Evolutionary conservation across 345 rosid species (phyloP).

Genomic region (Hibiscus trionum): DNA sequence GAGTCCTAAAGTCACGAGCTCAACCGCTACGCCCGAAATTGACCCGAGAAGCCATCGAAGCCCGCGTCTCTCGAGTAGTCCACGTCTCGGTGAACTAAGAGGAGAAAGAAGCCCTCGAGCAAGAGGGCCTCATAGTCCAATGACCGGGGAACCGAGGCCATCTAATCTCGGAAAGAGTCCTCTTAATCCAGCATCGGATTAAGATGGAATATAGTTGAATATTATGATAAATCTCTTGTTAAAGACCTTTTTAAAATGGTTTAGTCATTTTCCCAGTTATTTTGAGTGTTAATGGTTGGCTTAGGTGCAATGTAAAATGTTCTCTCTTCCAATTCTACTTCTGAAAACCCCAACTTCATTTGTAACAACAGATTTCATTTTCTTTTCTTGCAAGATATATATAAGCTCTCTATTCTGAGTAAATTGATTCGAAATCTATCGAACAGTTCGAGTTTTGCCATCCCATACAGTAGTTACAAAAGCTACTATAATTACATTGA

Average conservation of each 20-base stretch:
- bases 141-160: slow-evolving; percentile 27
- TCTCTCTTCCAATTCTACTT: slow-evolving; percentile 9
- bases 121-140: slow-evolving; percentile 40
- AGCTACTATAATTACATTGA: not conserved
- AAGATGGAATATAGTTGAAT: slow-evolving; percentile 6
- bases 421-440: no score
- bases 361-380: slow-evolving; percentile 14
- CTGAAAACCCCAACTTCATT: slow-evolving; percentile 1
- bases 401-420: not conserved
- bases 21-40: slow-evolving; percentile 52
- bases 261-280: slow-evolving; percentile 17
- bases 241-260: slow-evolving; percentile 18
- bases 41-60: slow-evolving; percentile 38
- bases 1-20: slow-evolving; percentile 73
- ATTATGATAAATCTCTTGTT: slow-evolving; percentile 19
- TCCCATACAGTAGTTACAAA: not conserved
- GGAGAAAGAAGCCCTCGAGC: slow-evolving; percentile 56
- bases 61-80: slow-evolving; percentile 43
- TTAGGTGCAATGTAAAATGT: slow-evolving; percentile 22
- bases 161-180: slow-evolving; percentile 71
- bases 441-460: no score
- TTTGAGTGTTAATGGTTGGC: slow-evolving; percentile 19
- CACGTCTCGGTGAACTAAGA: slow-evolving; percentile 56
- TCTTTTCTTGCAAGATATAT: slow-evolving; percentile 6
- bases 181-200: slow-evolving; percentile 31